Conservation (phyloP, 2,329 filamentous ascomycete species). For the Dothiorella sarmentorum region DNA sequence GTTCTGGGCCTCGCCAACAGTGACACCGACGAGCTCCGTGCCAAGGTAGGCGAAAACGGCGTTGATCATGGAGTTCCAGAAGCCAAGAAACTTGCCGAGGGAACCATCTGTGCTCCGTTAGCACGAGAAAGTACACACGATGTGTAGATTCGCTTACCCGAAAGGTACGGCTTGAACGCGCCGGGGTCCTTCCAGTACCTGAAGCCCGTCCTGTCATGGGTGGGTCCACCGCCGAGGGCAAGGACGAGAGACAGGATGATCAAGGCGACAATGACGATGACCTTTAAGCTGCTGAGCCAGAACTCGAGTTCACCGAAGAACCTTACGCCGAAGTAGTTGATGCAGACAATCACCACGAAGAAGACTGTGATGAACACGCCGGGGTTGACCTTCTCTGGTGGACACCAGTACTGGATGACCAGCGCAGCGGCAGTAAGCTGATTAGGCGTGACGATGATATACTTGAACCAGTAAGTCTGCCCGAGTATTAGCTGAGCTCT, state of each 20-base stretch:
- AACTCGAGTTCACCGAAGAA: constrained; percentile 51
- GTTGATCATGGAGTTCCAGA: constrained; percentile 69
- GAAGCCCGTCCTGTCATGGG: constrained; percentile 41
- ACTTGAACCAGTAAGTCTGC: constrained; percentile 63
- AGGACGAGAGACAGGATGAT: constrained; percentile 45
- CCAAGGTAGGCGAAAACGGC: constrained; percentile 77
- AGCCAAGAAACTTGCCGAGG: constrained; percentile 43
- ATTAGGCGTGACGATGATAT: constrained; percentile 82
- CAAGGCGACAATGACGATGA: constrained; percentile 44
- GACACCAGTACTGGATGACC: constrained; percentile 75
- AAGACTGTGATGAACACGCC: constrained; percentile 72
- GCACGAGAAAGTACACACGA: neutral
- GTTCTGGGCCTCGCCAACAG: constrained; percentile 75
- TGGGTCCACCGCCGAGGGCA: constrained; percentile 42
- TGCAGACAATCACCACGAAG: constrained; percentile 41
- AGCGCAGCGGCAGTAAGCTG: constrained; percentile 77
- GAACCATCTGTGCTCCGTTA: constrained; percentile 22
- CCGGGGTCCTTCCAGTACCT: constrained; percentile 45
- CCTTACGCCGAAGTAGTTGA: constrained; percentile 57
- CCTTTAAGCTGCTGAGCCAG: constrained; percentile 47
- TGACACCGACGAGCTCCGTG: constrained; percentile 71
- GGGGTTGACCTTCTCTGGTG: constrained; percentile 63
- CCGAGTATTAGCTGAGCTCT: constrained; percentile 26
- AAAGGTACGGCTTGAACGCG: constrained; percentile 42
- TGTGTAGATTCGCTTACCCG: constrained; percentile 10